Percentiles rank a stretch among this genome's conserved stretches.
These are phyloP conservation scores for Claviceps pazoutovae DNA, from an alignment of 2,329 filamentous ascomycete genomes.

Conservation along the genomic window DNA sequence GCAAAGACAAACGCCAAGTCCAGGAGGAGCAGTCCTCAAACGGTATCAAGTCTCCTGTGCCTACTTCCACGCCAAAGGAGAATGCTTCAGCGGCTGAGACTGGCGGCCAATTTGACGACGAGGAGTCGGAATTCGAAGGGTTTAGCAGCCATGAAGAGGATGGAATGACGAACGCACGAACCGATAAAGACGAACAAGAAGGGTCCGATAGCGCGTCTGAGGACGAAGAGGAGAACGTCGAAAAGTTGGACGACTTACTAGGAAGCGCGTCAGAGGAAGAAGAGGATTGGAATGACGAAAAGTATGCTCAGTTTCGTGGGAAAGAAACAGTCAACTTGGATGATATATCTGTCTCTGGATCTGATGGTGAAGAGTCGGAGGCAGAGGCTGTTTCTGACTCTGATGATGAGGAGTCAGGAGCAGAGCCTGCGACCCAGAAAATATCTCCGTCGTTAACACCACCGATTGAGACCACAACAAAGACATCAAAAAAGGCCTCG, in stretches of 20 bases:
- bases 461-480: constrained; percentile 10
- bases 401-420: constrained; percentile 14
- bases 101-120: constrained; percentile 12
- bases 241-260: constrained; percentile 32
- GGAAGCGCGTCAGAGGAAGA: constrained; percentile 31
- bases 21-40: constrained; percentile 17
- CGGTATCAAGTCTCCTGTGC: constrained; percentile 3
- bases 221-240: constrained; percentile 20
- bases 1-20: constrained; percentile 19
- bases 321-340: constrained; percentile 24
- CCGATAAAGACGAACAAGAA: too few relatives aligned
- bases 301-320: constrained; percentile 17
- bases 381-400: constrained; percentile 13
- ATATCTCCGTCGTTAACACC: constrained; percentile 17
- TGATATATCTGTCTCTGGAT: constrained; percentile 25
- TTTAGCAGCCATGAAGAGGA: constrained; percentile 23
- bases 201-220: constrained; percentile 11
- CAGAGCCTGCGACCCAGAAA: constrained; percentile 14
- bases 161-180: constrained; percentile 8
- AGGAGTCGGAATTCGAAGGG: constrained; percentile 24
- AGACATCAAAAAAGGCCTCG: constrained; percentile 7
- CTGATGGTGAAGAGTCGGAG: constrained; percentile 15
- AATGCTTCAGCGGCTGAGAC: constrained; percentile 9
- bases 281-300: constrained; percentile 22
- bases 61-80: background rate